A percentile compares a stretch with the other conserved stretches of the same genome.
Conservation (phyloP, 2,329 filamentous ascomycete genomes). For the Juglanconis oblonga region DNA sequence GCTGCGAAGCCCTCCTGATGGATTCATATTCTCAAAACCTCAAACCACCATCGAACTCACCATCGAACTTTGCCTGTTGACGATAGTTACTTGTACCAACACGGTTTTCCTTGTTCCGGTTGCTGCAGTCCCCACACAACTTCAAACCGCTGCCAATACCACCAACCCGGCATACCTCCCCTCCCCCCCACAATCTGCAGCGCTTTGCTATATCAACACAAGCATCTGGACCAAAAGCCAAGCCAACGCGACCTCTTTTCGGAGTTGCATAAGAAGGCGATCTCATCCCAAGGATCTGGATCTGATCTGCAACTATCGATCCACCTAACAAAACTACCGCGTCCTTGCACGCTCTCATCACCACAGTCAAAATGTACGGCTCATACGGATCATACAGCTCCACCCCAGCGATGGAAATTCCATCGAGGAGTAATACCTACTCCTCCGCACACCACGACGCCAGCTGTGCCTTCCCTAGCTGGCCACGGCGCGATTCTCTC, state of each 20-base stretch:
- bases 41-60: constrained; percentile 1
- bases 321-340: constrained; percentile 12
- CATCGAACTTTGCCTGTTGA: background rate
- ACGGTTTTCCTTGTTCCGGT: background rate
- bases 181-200: background rate
- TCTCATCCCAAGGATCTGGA: background rate
- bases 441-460: constrained; percentile 35
- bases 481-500: constrained; percentile 54
- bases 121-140: background rate
- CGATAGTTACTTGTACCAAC: background rate
- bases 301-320: constrained; percentile 6
- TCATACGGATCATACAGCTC: constrained; percentile 48
- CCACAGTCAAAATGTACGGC: constrained; percentile 35
- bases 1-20: background rate
- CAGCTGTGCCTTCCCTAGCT: constrained; percentile 56
- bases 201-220: background rate
- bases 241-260: background rate
- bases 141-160: background rate
- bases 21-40: background rate
- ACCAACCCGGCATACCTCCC: background rate
- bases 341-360: constrained; percentile 22
- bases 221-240: constrained; percentile 10
- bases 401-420: constrained; percentile 46
- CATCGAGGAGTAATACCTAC: constrained; percentile 27
- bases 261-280: background rate